phyloP scores from a whole-genome alignment of 2,329 filamentous ascomycete genomes.

The Penicillium sp. region DNA sequence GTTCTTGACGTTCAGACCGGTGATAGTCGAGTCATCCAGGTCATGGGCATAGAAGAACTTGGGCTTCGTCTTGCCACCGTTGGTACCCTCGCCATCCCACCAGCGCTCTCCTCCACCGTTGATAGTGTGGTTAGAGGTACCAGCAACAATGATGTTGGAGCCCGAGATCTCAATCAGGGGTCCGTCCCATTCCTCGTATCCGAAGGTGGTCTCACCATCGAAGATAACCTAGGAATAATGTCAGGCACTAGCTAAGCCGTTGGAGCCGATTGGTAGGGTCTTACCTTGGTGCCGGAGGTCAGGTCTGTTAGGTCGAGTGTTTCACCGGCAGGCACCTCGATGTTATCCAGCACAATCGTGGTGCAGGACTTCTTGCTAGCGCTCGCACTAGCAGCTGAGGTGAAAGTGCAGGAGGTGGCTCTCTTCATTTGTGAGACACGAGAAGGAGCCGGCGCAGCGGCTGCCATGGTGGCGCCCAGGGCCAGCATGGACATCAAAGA shows the following conservation, averaged over 20 bases:
- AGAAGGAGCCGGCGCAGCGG: constrained; percentile 25
- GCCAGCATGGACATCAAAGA: constrained; percentile 20
- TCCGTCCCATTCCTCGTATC: constrained; percentile 65
- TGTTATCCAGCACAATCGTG: constrained; percentile 44
- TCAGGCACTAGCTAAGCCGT: too few species aligned
- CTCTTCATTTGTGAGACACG: constrained; percentile 23
- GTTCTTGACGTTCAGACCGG: constrained; percentile 37
- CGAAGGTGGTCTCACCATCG: constrained; percentile 65
- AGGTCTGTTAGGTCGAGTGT: constrained; percentile 15
- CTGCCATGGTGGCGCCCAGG: constrained; percentile 22
- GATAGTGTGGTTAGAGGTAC: constrained; percentile 54
- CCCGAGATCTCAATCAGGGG: constrained; percentile 65
- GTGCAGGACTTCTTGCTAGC: constrained; percentile 55
- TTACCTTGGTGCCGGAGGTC: constrained; percentile 13
- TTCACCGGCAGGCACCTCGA: constrained; percentile 16
- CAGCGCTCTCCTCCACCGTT: constrained; percentile 53
- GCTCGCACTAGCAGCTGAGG: constrained; percentile 50
- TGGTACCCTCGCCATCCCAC: constrained; percentile 51
- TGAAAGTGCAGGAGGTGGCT: constrained; percentile 56
- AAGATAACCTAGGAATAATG: constrained; percentile 54
- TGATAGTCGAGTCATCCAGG: constrained; percentile 35
- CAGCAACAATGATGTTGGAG: constrained; percentile 55
- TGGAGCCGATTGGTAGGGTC: background rate
- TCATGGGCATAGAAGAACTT: constrained; percentile 60
- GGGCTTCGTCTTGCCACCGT: constrained; percentile 65